Evolutionary conservation across 495 filamentous ascomycete genomes (phyloP).

Genomic region (Xylaria cubensis): DNA sequence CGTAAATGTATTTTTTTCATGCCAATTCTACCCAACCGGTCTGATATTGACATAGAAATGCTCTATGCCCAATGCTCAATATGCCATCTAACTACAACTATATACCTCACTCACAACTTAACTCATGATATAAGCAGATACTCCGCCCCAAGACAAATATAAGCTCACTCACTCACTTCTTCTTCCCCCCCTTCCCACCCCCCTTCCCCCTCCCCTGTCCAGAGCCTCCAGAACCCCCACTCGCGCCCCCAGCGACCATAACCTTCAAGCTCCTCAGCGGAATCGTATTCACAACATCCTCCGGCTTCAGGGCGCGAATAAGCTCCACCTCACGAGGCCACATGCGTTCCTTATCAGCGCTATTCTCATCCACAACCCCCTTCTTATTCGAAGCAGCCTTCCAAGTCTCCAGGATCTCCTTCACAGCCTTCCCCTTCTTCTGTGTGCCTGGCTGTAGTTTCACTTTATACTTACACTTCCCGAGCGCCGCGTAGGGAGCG

Average conservation of each 20-base stretch:
- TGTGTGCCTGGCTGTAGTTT: constrained; percentile 89
- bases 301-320: constrained; percentile 78
- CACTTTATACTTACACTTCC: constrained; percentile 81
- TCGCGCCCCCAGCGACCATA: constrained; percentile 66
- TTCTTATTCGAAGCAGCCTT: constrained; percentile 63
- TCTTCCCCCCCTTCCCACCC: constrained; percentile 36
- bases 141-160: background rate
- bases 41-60: background rate
- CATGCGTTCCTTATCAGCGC: constrained; percentile 72
- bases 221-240: constrained; percentile 54
- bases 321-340: constrained; percentile 84
- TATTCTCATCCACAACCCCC: constrained; percentile 63
- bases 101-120: background rate
- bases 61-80: background rate
- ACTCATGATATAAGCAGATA: background rate
- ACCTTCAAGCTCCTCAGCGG: constrained; percentile 88
- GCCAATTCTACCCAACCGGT: background rate
- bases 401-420: constrained; percentile 84
- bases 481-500: constrained; percentile 85
- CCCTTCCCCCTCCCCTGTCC: constrained; percentile 11
- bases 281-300: constrained; percentile 80
- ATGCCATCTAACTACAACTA: background rate
- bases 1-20: background rate
- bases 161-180: constrained; percentile 23
- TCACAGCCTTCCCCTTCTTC: constrained; percentile 95